A percentile compares a stretch with the other conserved stretches of the same genome.
Conservation (phyloP, 371 early-diverging fungal genomes). For the Lichtheimia corymbifera region DNA sequence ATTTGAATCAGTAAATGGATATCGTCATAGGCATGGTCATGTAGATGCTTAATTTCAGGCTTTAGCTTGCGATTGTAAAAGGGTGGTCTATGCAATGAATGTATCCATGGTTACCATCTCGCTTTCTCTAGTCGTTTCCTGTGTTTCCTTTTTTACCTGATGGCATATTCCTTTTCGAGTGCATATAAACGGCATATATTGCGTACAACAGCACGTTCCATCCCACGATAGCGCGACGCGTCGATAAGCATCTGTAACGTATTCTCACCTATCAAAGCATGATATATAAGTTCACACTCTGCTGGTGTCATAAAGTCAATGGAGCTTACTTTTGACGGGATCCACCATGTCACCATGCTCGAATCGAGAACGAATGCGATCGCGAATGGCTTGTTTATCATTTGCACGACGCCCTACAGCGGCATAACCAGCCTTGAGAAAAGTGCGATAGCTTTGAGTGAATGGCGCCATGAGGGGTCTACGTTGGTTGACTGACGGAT, state of each 20-base stretch:
- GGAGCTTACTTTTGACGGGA: no score
- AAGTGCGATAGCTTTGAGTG: not conserved
- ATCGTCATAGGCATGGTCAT: not conserved
- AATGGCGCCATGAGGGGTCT: no score
- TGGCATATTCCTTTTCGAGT: not conserved
- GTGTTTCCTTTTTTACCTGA: not conserved
- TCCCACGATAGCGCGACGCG: not conserved
- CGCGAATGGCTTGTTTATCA: not conserved
- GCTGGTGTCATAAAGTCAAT: no score
- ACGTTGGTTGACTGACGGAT: no score
- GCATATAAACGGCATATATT: not conserved
- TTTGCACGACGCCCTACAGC: not conserved
- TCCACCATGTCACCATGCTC: no score
- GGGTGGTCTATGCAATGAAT: not conserved
- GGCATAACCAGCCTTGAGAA: not conserved
- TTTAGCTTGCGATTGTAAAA: not conserved
- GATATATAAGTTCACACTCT: no score
- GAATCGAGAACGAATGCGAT: not conserved
- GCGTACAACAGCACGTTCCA: not conserved
- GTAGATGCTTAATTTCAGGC: not conserved
- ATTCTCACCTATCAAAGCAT: no score
- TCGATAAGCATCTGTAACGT: not conserved
- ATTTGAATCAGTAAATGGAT: not conserved
- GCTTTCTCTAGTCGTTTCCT: not conserved
- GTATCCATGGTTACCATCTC: not conserved